Evolutionary conservation across 1,284 basidiomycete species (phyloP).

Genomic region (Hortiboletus rubellus): DNA sequence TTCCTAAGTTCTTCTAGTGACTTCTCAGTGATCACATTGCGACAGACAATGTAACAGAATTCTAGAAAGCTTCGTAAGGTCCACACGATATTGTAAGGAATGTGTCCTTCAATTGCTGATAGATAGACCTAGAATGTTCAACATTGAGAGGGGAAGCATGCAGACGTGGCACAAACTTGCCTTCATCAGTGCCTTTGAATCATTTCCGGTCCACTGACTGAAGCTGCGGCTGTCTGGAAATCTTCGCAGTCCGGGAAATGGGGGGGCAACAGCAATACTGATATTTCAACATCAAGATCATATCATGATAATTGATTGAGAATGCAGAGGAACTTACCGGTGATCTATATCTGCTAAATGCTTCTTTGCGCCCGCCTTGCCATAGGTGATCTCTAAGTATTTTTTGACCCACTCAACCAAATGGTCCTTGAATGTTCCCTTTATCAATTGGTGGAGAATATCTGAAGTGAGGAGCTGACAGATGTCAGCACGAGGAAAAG

Average conservation of each 20-base stretch:
- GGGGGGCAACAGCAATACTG: constrained; percentile 3
- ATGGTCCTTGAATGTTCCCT: constrained; percentile 6
- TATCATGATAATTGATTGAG: too few relatives aligned
- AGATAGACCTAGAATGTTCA: constrained; percentile 10
- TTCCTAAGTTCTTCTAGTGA: too few relatives aligned
- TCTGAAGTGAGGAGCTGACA: constrained; percentile 2
- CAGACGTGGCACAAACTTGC: too few relatives aligned
- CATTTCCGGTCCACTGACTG: constrained; percentile 17
- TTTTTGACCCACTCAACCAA: too few relatives aligned
- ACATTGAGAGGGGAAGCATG: too few relatives aligned
- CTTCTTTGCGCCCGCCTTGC: constrained; percentile 1
- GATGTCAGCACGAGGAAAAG: constrained; percentile 16
- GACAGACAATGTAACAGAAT: constrained; percentile 10
- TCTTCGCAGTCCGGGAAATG: constrained; percentile 12
- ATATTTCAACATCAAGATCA: too few relatives aligned
- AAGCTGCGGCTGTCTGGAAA: constrained; percentile 16
- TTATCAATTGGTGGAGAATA: constrained; percentile 14
- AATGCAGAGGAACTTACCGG: too few relatives aligned
- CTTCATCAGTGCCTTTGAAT: constrained; percentile 22
- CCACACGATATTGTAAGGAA: constrained; percentile 1
- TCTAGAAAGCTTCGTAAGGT: constrained; percentile 9
- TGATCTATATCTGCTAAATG: constrained; percentile 14
- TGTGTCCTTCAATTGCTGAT: too few relatives aligned
- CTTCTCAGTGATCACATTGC: too few relatives aligned
- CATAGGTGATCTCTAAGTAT: constrained; percentile 7